Conservation (phyloP, 169 alveolate genomes). For the Eimeria maxima region DNA sequence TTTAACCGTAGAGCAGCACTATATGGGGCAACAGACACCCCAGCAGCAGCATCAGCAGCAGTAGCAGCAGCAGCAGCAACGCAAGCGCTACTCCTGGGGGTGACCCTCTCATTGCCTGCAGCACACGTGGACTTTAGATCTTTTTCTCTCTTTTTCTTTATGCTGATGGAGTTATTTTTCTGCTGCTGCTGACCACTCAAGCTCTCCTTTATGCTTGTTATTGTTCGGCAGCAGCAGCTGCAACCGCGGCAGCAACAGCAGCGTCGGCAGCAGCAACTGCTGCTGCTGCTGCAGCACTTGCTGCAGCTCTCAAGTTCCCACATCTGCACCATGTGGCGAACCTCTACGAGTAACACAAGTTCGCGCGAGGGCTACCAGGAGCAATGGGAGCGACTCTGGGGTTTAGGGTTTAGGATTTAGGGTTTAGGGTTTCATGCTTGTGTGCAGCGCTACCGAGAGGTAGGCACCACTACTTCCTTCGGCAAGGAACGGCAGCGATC, state of each 20-base stretch:
- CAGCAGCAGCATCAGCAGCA: conserved; percentile 48
- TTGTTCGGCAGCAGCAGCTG: conserved; percentile 4
- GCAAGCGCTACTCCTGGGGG: neutral
- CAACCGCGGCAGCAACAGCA: neutral
- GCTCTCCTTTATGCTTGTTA: neutral
- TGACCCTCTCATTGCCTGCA: conserved; percentile 14
- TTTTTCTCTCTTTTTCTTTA: neutral
- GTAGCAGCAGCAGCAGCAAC: conserved; percentile 51
- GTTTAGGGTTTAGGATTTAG: conserved; percentile 28
- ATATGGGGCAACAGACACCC: neutral
- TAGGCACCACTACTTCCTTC: neutral
- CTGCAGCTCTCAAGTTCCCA: neutral
- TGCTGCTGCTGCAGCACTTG: neutral
- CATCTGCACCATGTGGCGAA: neutral
- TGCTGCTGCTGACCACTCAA: neutral
- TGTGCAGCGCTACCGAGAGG: neutral
- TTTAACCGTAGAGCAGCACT: no score
- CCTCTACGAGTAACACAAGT: neutral
- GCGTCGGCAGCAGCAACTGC: neutral
- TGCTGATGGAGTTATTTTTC: neutral
- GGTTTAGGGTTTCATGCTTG: neutral
- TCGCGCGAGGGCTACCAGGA: neutral
- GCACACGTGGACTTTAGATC: neutral
- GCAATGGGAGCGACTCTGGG: neutral
- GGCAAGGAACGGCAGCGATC: neutral